A percentile compares a stretch with the other conserved stretches of the same genome.
Conservation (phyloP, 2,329 filamentous ascomycete species). For the Grosmannia penicillata region DNA sequence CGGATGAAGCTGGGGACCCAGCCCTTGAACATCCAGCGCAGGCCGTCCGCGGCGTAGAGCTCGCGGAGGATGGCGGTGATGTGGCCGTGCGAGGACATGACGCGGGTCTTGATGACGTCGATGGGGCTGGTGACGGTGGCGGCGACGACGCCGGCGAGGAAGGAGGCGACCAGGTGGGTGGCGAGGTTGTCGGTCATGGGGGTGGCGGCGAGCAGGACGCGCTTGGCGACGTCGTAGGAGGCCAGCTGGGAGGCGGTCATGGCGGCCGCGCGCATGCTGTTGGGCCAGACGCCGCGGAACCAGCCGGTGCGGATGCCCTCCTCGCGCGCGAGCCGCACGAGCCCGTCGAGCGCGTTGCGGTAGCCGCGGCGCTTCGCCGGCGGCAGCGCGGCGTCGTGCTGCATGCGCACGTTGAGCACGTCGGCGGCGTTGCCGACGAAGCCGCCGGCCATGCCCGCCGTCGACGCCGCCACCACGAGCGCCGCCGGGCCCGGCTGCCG, state of each 20-base stretch:
- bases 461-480: conserved; percentile 70
- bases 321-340: conserved; percentile 72
- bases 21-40: conserved; percentile 77
- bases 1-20: conserved; percentile 68
- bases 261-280: conserved; percentile 64
- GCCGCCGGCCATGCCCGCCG: conserved; percentile 78
- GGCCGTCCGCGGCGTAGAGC: conserved; percentile 55
- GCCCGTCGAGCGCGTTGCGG: conserved; percentile 72
- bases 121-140: conserved; percentile 76
- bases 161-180: conserved; percentile 65
- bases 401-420: conserved; percentile 96
- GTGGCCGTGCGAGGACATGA: conserved; percentile 54
- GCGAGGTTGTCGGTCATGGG: conserved; percentile 54
- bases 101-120: conserved; percentile 77
- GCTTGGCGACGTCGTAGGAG: conserved; percentile 73
- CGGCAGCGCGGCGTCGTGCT: conserved; percentile 74
- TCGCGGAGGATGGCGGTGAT: conserved; percentile 49
- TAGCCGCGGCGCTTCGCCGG: conserved; percentile 67
- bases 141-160: conserved; percentile 68
- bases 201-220: conserved; percentile 48
- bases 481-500: conserved; percentile 52
- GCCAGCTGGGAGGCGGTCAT: conserved; percentile 81
- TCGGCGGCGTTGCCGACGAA: conserved; percentile 89
- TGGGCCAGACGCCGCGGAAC: conserved; percentile 77
- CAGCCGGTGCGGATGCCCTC: conserved; percentile 57